Base-by-base conservation (phyloP, 306 rosid species). In the Vigna angularis region DNA sequence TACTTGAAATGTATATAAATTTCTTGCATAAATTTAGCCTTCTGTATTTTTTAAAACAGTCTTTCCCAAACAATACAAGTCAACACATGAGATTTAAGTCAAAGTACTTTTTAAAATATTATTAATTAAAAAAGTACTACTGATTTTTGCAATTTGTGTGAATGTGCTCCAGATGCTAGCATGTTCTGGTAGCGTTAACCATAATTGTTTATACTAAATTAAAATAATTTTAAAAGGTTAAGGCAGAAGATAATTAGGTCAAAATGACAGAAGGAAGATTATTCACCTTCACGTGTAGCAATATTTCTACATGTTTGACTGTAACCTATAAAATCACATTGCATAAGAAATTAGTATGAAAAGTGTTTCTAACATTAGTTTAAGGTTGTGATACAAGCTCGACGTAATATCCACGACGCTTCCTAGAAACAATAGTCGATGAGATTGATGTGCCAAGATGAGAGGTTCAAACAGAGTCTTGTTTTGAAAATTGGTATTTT, bases 341-440 rank as follows among this genome's bases (percentile, higher is more conserved):
- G 17, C 58, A 58, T 9, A 3, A 63, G 2, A 63, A 48, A 49
- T 49, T 6, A 52, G 34, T 20, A 38, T 22, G 18, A 11, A 42
- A 2, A 20, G 26, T 22, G 16, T 10, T 57, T 24, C 11, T 57
- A 10, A 57, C n/a, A 11, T 24, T 4, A 68, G 48, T 14, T 26
- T 3, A 15, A 9, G 58, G 58, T 26, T 2, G 16, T 26, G 24
- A 57, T 57, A 9, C 9, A 16, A 15, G 58, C 13, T 11, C 0
- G 34, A 75, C 24, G 36, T 12, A 65, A 20, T 51, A 14, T 34
- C 42, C 17, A 64, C 5, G 77, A 59, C 51, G 17, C 69, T 82
- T 82, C 81, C 68, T 15, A 30, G 78, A 70, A 76, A 62, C 38
- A 40, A 16, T 68, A 72, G 49, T 42, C 28, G 9, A 57, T n/a